phyloP scores from a whole-genome alignment of 2,329 filamentous ascomycete species.

The Claviceps digitariae region DNA sequence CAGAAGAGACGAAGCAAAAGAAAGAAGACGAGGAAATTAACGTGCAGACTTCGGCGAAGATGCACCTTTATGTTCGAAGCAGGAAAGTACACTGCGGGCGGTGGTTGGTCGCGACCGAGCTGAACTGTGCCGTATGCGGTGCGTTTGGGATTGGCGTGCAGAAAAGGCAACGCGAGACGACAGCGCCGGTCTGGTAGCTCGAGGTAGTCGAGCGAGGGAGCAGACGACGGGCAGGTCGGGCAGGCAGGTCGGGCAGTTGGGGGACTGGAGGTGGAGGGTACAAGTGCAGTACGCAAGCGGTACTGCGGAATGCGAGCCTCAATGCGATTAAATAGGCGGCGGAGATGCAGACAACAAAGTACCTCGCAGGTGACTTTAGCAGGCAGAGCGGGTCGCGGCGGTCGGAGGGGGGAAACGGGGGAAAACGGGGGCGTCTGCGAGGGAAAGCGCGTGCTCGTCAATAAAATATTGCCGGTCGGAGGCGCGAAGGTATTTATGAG shows the following conservation, averaged over 20 bases:
- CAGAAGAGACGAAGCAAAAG: not conserved
- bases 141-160: not conserved
- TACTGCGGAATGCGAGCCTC: constrained; percentile 2
- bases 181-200: not conserved
- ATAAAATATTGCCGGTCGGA: constrained; percentile 28
- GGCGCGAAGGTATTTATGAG: constrained; percentile 34
- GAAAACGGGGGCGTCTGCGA: constrained; percentile 22
- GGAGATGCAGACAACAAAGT: constrained; percentile 1
- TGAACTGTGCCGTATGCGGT: constrained; percentile 4
- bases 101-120: constrained; percentile 8
- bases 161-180: not conserved
- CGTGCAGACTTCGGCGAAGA: not conserved
- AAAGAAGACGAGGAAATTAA: not conserved
- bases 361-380: constrained; percentile 11
- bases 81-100: constrained; percentile 1
- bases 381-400: constrained; percentile 6
- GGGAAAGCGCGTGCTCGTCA: constrained; percentile 34
- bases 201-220: too few species aligned
- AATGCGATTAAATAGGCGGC: not conserved
- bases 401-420: constrained; percentile 12
- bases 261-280: too few species aligned
- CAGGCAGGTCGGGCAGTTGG: too few species aligned
- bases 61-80: not conserved
- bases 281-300: not conserved
- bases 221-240: not conserved